Conservation (phyloP, 352 stramenopile species). For the Phytophthora foliorum region DNA sequence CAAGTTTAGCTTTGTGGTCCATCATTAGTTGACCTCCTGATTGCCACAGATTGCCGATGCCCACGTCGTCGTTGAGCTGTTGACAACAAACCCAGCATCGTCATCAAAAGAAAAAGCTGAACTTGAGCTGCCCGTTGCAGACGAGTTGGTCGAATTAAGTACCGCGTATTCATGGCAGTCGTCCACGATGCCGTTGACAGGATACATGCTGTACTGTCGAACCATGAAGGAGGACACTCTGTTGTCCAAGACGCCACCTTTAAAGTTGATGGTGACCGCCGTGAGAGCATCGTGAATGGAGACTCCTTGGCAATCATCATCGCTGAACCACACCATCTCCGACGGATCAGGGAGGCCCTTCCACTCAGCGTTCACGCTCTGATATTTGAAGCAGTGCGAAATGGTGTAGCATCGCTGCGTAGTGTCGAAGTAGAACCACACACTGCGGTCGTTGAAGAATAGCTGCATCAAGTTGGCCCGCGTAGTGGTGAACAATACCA, state of each 20-base stretch:
- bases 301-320: slow-evolving; percentile 4
- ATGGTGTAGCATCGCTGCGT: slow-evolving; percentile 4
- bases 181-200: not conserved
- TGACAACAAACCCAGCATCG: no score
- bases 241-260: not conserved
- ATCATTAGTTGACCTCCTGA: not conserved
- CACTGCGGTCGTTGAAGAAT: not conserved
- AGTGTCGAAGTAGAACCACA: not conserved
- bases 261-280: not conserved
- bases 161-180: not conserved
- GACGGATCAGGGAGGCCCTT: not conserved
- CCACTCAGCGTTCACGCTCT: slow-evolving; percentile 1
- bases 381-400: slow-evolving; percentile 6
- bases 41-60: not conserved
- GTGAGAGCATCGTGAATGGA: not conserved
- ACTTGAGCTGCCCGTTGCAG: not conserved
- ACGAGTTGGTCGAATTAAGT: not conserved
- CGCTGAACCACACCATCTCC: slow-evolving; percentile 6
- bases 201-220: not conserved
- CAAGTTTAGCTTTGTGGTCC: not conserved
- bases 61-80: no score
- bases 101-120: no score
- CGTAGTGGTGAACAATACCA: not conserved
- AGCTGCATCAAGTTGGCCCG: not conserved
- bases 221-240: not conserved